Percentiles rank a stretch among this genome's conserved stretches.
Conservation (phyloP, 345 rosid species). For the Conringia planisiliqua region DNA sequence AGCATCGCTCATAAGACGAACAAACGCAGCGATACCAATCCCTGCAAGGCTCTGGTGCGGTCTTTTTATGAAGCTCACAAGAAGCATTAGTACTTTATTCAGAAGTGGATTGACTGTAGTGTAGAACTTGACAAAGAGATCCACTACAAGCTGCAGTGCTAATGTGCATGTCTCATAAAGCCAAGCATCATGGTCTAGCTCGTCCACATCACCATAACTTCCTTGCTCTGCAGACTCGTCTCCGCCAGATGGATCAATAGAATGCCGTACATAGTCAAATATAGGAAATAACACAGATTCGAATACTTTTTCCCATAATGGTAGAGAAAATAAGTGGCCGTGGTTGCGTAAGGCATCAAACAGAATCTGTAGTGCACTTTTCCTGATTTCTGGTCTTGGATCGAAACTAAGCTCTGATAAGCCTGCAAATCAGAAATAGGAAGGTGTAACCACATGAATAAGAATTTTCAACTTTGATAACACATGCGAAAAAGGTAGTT, state of each 20-base stretch:
- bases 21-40: conserved; percentile 96
- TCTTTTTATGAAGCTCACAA: conserved; percentile 86
- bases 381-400: conserved; percentile 97
- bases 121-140: conserved; percentile 95
- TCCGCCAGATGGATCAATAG: conserved; percentile 93
- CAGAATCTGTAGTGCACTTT: conserved; percentile 85
- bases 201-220: conserved; percentile 52
- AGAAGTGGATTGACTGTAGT: conserved; percentile 90
- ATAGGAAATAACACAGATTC: conserved; percentile 95
- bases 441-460: conserved; percentile 14
- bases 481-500: not conserved
- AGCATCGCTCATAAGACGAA: conserved; percentile 94
- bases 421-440: conserved; percentile 49
- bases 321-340: conserved; percentile 85
- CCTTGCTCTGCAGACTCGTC: conserved; percentile 55
- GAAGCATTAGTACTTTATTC: conserved; percentile 71
- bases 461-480: conserved; percentile 15
- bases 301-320: conserved; percentile 85
- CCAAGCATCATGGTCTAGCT: conserved; percentile 98
- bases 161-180: conserved; percentile 99
- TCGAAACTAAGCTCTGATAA: conserved; percentile 97
- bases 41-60: conserved; percentile 99
- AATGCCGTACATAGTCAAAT: conserved; percentile 95
- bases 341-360: conserved; percentile 94
- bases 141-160: conserved; percentile 96